Evolutionary conservation across 768 basidiomycete species (phyloP).

Genomic region (Phallus indusiatus): DNA sequence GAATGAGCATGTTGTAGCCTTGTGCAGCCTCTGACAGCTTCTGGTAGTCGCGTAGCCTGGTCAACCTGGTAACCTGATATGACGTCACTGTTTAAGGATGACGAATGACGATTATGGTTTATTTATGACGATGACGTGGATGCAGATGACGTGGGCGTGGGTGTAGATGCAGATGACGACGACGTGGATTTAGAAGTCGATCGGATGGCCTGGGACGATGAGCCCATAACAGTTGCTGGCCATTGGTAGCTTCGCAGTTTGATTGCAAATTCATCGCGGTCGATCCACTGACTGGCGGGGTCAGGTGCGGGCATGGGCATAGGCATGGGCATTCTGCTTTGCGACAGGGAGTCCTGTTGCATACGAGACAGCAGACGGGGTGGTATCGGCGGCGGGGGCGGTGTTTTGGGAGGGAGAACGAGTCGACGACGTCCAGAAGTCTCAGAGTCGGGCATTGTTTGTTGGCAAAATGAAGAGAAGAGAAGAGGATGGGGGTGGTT

Average conservation of each 20-base stretch:
- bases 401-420: neutral
- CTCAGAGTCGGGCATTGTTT: neutral
- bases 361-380: constrained; percentile 1
- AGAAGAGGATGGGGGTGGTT: neutral
- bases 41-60: too few species aligned
- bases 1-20: neutral
- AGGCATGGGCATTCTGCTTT: neutral
- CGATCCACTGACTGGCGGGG: neutral
- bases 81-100: neutral
- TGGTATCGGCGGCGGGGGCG: constrained; percentile 1
- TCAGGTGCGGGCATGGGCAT: neutral
- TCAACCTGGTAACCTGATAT: neutral
- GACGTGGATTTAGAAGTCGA: neutral
- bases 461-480: neutral
- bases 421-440: neutral
- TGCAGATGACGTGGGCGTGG: neutral
- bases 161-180: neutral
- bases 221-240: too few species aligned
- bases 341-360: neutral
- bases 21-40: neutral
- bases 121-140: neutral
- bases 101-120: neutral
- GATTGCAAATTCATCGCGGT: constrained; percentile 2
- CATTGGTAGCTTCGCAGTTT: neutral
- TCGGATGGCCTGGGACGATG: too few species aligned